Percentiles rank a stretch among this genome's conserved stretches.
These are phyloP conservation scores for Sordariomycetes sp. DNA, from an alignment of 2,329 filamentous ascomycete genomes.

Conservation along the genomic window DNA sequence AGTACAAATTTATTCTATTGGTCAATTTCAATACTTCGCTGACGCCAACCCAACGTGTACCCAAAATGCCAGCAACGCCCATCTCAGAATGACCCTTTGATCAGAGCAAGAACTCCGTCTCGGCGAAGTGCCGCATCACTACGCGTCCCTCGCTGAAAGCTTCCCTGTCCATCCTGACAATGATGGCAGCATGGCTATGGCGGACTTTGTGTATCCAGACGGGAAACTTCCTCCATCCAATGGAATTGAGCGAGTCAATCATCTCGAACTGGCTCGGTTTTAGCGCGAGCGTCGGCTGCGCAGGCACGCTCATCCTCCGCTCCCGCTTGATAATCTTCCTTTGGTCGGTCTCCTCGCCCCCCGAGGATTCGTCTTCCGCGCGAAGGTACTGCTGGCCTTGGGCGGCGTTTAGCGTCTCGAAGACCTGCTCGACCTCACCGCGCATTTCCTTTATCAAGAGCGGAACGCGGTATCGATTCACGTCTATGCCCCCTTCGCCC, in stretches of 20 bases:
- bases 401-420: constrained; percentile 58
- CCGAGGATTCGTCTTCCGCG: constrained; percentile 26
- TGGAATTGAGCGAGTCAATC: constrained; percentile 64
- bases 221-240: constrained; percentile 55
- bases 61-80: too few species aligned
- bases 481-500: constrained; percentile 57
- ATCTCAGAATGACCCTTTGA: background rate
- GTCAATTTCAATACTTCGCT: too few species aligned
- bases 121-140: constrained; percentile 74
- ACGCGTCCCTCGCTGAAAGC: constrained; percentile 67
- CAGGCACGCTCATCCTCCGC: constrained; percentile 28
- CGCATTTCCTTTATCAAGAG: constrained; percentile 68
- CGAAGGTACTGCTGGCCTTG: constrained; percentile 29
- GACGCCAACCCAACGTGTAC: too few species aligned
- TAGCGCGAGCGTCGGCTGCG: constrained; percentile 66
- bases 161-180: constrained; percentile 62
- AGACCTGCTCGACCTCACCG: constrained; percentile 66
- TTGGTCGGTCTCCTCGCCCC: constrained; percentile 27
- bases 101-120: constrained; percentile 54
- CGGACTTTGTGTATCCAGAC: constrained; percentile 67
- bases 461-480: constrained; percentile 66
- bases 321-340: constrained; percentile 30
- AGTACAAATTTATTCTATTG: too few species aligned
- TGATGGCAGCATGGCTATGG: constrained; percentile 88
- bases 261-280: constrained; percentile 76